A percentile compares a stretch with the other conserved stretches of the same genome.
phyloP scores from a whole-genome alignment of 805 yeast species.

The Ogataea wickerhamii region DNA sequence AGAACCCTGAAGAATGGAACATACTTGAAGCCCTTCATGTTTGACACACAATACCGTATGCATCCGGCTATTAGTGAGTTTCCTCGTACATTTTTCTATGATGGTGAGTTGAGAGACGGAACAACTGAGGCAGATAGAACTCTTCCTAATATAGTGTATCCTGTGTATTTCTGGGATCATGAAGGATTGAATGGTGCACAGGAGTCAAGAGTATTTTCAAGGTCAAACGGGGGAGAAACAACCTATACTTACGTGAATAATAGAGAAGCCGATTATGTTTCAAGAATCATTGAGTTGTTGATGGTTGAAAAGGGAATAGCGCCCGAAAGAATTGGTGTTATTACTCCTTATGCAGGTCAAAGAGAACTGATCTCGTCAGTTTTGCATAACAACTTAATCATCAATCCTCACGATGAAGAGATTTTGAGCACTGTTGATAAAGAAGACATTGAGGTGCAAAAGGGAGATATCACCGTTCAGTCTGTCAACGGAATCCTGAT shows the following conservation, averaged over 20 bases:
- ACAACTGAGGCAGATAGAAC: slow-evolving; percentile 49
- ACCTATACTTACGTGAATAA: slow-evolving; percentile 59
- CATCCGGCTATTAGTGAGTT: slow-evolving; percentile 85
- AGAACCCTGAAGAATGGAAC: slow-evolving; percentile 61
- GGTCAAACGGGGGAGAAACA: slow-evolving; percentile 33
- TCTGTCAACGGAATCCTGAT: slow-evolving; percentile 43
- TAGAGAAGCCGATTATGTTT: slow-evolving; percentile 48
- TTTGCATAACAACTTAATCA: slow-evolving; percentile 46
- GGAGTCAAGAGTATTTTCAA: slow-evolving; percentile 47
- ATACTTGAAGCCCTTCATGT: slow-evolving; percentile 58
- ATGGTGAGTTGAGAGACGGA: slow-evolving; percentile 68
- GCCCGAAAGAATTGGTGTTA: slow-evolving; percentile 54
- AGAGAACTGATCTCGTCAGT: slow-evolving; percentile 55
- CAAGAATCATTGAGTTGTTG: slow-evolving; percentile 46
- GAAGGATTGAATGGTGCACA: slow-evolving; percentile 34
- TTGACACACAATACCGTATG: slow-evolving; percentile 91
- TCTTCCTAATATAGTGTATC: slow-evolving; percentile 46
- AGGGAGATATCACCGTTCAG: slow-evolving; percentile 43
- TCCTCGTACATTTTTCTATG: slow-evolving; percentile 79
- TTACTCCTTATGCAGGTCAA: slow-evolving; percentile 77
- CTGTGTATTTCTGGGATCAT: slow-evolving; percentile 61
- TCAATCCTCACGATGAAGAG: slow-evolving; percentile 51
- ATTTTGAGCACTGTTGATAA: slow-evolving; percentile 55
- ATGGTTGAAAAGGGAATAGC: slow-evolving; percentile 51
- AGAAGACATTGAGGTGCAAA: slow-evolving; percentile 50